Evolutionary conservation across 1,284 basidiomycete genomes (phyloP), one percentile per base, ranked within the genome.

Genomic region (Omphalotus olearius): DNA sequence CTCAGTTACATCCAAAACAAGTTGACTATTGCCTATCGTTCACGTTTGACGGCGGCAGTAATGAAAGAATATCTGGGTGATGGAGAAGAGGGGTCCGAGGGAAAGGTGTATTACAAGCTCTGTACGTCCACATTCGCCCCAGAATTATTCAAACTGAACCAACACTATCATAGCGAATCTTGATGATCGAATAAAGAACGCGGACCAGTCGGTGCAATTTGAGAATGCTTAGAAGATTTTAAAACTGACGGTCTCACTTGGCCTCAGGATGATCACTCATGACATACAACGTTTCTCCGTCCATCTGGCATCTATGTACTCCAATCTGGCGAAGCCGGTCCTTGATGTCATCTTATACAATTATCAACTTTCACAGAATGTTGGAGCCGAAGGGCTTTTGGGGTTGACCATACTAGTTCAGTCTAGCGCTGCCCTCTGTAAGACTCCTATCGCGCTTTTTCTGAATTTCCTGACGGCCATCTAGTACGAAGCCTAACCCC

Each of bases 331-430:
- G 36, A 98, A 98, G 68, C 96, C 96, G 1, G 78, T 90, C 14
- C 78, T 98, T 35, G 96, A 98, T 62, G 91, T 95, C 47, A 88
- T 95, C 54, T 72, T 99, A 14, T 99, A 98, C 75, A 98, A 98
- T 69, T 97, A 93, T 63, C 93, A 98, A 66, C 76, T 99, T 18
- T 92, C 92, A 11, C 84, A 86, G 58, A 96, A 95, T 59, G 93
- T 98, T 33, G 96, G 96, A 9, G 94, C 93, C 2, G 96, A 99
- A 66, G 93, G 93, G 14, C 76, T 98, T 6, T 74, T 98, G 36
- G 73, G 91, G 17, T 77, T 98, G 45, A 95, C 91, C 3, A 68
- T 95, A 41, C 69, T 95, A 17, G 91, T 98, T 5, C 93, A 98
- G 63, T 70, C 79, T 2, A 88, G 88, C 39, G 90, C 93, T 6